Base-by-base conservation (phyloP, 495 filamentous ascomycete species). In the Platismatia glauca region DNA sequence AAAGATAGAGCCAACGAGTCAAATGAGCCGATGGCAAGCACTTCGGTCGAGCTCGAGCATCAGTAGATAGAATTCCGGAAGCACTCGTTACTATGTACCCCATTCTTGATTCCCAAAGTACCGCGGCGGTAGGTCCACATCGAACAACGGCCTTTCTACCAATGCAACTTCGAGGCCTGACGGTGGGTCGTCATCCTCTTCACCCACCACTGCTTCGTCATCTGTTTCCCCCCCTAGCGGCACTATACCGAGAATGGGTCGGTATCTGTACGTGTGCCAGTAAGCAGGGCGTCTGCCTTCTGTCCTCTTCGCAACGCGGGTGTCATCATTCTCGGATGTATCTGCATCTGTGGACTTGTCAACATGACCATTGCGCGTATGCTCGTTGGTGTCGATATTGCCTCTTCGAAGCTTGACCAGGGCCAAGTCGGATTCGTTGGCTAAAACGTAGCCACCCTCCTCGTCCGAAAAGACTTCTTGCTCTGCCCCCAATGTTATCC, bases 191-290 rank as follows among this genome's bases (percentile, higher is more conserved):
- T 70, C 58, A 24, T 68, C 67, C 33, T 69, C 61, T 18, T 71
- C 66, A 35, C 70, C 70, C 24, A 70, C 66, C 20, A 59, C 62
- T 64, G 24, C 58, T 22, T 64, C 68, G 41, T 77, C 72, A 22
- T n/a, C 64, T 13, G n/a, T 41, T 15, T 57, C 72, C 27, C 66
- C 67, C 22, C 77, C 76, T 31, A 98, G 74, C 22, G 87, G 85
- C 18, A 93, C 87, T 35, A 97, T 87, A 7, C 92, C 94, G 66
- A 99, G 74, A 63, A 99, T 90, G 12, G 91, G 88, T 61, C 91
- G 79, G 71, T 96, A 99, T 70, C 94, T 92, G 74, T 88, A 90
- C 12, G 91, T 93, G 66, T 82, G 82, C 91, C 91, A 97, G 68
- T 80, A 86, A 27, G 77, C 74, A 37, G 43, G 57, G 38, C 52